These are phyloP conservation scores for Cyclotella cryptica DNA, from an alignment of 108 stramenopile species.

Conservation along the genomic window DNA sequence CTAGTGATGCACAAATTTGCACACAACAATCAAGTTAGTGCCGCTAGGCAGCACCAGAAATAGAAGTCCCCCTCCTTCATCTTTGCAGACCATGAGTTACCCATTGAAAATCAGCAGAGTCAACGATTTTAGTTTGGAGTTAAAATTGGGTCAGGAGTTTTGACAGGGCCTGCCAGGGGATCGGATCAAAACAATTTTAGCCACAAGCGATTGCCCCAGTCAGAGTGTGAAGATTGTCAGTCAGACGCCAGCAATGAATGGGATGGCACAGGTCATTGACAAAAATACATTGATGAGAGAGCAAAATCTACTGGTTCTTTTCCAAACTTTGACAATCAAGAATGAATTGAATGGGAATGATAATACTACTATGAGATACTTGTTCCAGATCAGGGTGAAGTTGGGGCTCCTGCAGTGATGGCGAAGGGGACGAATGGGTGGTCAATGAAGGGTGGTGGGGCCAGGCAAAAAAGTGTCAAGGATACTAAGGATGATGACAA, in stretches of 20 bases:
- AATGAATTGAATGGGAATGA: constrained; percentile 70
- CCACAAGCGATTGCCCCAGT: constrained; percentile 66
- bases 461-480: background rate
- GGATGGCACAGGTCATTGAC: constrained; percentile 77
- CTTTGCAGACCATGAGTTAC: constrained; percentile 47
- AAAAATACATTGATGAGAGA: constrained; percentile 69
- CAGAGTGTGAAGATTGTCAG: constrained; percentile 65
- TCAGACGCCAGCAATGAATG: constrained; percentile 82
- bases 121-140: constrained; percentile 76
- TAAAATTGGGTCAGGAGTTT: constrained; percentile 65
- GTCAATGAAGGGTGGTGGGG: background rate
- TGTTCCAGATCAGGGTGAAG: constrained; percentile 65
- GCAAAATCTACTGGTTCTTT: constrained; percentile 53
- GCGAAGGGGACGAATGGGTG: constrained; percentile 40
- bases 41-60: too few relatives aligned
- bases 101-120: constrained; percentile 83
- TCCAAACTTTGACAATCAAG: constrained; percentile 75
- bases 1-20: too few relatives aligned
- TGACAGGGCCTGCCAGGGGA: constrained; percentile 66
- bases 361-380: constrained; percentile 75
- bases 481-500: constrained; percentile 6
- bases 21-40: too few relatives aligned
- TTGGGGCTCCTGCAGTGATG: constrained; percentile 31
- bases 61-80: too few relatives aligned
- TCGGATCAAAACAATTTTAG: constrained; percentile 73